Evolutionary conservation across 208 protist species (phyloP), one percentile per base, ranked within the genome.

Genomic region (Crithidia fasciculata): DNA sequence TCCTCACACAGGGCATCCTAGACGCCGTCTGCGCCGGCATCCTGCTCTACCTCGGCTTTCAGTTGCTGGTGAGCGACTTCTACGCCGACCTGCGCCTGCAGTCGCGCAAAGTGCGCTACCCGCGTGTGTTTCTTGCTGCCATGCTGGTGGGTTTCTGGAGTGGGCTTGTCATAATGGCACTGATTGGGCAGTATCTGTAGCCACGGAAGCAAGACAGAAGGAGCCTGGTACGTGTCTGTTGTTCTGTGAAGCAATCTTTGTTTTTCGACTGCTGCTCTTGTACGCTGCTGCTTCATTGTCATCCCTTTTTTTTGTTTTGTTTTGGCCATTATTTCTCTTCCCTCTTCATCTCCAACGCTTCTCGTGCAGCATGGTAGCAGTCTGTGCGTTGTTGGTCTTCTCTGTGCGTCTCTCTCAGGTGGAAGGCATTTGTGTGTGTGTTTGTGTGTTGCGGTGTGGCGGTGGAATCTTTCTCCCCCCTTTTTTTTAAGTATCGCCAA

Each of bases 41-140:
- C 40, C 69, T 94, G 37, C 78, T 94, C 19, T 94, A 94, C 64
- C 61, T 91, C 18, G 85, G 74, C 13, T 87, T 87, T 65, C 58
- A 76, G 50, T 59, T 94, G 18, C 75, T 94, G 44, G 50, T 90
- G 49, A 68, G 52, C 61, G 86, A 94, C 69, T 94, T 94, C 59
- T 72, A 84, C 9, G n/a, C 55, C 13, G 89, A 94, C 55, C 40
- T 80, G 61, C 63, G 12, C 5, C 13, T 36, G 40, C 45, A 58
- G 57, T 61, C 47, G 0, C 56, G 52, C 18, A 50, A n/a, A n/a
- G 54, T 76, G 19, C 77, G 65, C 54, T 54, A 39, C 16, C 65
- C 69, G 1, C 53, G 63, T 13, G 19, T 41, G 16, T 71, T 75
- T 19, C 19, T 74, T 19, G 13, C 67, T 15, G 67, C 71, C 6